Percentiles rank a stretch among this genome's conserved stretches.
Conservation (phyloP, 2,329 filamentous ascomycete genomes). For the Aspergillus sclerotialis region DNA sequence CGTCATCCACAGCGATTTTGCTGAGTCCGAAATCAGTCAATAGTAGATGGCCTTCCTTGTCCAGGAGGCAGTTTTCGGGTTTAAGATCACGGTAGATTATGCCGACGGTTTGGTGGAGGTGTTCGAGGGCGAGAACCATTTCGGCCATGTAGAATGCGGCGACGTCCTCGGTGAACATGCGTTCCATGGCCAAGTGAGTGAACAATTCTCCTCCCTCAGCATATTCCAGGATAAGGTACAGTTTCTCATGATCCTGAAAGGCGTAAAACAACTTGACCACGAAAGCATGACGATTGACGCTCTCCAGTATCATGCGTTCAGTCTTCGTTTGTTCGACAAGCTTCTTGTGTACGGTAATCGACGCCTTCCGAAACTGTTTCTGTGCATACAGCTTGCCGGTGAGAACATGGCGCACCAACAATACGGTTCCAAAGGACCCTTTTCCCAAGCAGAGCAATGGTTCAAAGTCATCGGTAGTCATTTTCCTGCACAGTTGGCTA, state of each 20-base stretch:
- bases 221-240: slow-evolving; percentile 96
- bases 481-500: slow-evolving; percentile 62
- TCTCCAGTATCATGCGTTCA: slow-evolving; percentile 89
- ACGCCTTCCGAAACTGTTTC: slow-evolving; percentile 98
- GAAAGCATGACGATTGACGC: slow-evolving; percentile 92
- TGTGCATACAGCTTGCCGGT: slow-evolving; percentile 92
- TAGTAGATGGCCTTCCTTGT: slow-evolving; percentile 83
- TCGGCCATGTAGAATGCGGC: slow-evolving; percentile 98
- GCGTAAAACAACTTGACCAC: slow-evolving; percentile 98
- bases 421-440: slow-evolving; percentile 89
- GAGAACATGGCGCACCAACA: slow-evolving; percentile 80
- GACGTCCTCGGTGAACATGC: slow-evolving; percentile 86
- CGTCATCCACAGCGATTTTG: slow-evolving; percentile 76
- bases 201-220: slow-evolving; percentile 96
- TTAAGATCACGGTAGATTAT: slow-evolving; percentile 97
- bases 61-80: slow-evolving; percentile 93
- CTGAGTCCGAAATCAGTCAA: slow-evolving; percentile 95
- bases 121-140: slow-evolving; percentile 88
- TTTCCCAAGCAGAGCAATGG: slow-evolving; percentile 88
- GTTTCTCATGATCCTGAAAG: slow-evolving; percentile 95
- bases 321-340: slow-evolving; percentile 96
- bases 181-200: slow-evolving; percentile 85
- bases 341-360: slow-evolving; percentile 89
- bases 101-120: slow-evolving; percentile 84
- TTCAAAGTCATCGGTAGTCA: slow-evolving; percentile 86